Evolutionary conservation across 495 filamentous ascomycete species (phyloP), one percentile per base, ranked within the genome.

Genomic region (Penicillium canescens): DNA sequence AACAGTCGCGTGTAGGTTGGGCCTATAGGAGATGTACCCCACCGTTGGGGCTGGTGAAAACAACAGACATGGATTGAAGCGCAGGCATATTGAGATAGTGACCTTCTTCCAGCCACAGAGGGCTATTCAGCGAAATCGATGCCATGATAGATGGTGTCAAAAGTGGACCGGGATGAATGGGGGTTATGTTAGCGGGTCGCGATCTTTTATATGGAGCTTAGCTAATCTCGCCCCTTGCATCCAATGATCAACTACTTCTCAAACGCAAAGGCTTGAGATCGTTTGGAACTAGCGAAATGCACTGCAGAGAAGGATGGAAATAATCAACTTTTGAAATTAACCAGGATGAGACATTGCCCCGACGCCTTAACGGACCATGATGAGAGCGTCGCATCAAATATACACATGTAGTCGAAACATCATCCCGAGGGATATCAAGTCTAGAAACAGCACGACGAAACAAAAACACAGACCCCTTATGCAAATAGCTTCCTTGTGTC

Each of bases 401-500:
- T 74, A 72, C 70, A 75, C 69, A 75, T 72, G 57, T 54, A 57
- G 55, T 63, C 54, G 51, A 63, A 60, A 51, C 42, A 57, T 52
- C 42, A 55, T 66, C 63, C 62, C 57, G 50, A 55, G 62, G 64
- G 63, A 68, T 64, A 72, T 67, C 67, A 65, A 63, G 60, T 70
- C 63, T 65, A 67, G 47, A 61, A 55, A 54, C 40, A 46, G 43
- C 48, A 56, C 57, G 51, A 61, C 42, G 46, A 44, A 63, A 62
- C 33, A 61, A 60, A 55, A 40, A 46, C 33, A 50, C 8, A 48
- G 40, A 50, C 35, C 46, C 44, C 62, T 63, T 59, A 97, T 67
- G 85, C 85, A 78, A 97, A 98, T 40, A 98, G 71, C 55, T 87
- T 79, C 53, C 81, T 81, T 54, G 87, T 87, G 73, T 96, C 94